phyloP scores from a whole-genome alignment of 2,329 filamentous ascomycete genomes.

The Apiospora marii region DNA sequence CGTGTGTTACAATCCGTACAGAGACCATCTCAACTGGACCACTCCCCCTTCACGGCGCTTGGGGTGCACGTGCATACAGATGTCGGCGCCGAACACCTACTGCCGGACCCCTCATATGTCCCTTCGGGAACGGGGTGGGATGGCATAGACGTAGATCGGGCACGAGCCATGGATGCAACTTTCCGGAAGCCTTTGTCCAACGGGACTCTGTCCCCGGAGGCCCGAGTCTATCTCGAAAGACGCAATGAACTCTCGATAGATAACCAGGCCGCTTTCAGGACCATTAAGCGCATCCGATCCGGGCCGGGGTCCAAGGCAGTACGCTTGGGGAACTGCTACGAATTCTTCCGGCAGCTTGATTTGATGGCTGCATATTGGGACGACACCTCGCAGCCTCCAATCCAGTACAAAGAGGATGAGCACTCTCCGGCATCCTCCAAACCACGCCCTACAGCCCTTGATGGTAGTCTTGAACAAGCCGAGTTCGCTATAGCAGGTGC shows the following conservation, averaged over 20 bases:
- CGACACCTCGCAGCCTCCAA: slow-evolving; percentile 57
- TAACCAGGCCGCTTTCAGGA: slow-evolving; percentile 68
- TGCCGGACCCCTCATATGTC: slow-evolving; percentile 61
- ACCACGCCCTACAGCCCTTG: slow-evolving; percentile 28
- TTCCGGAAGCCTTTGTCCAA: slow-evolving; percentile 60
- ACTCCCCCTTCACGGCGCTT: slow-evolving; percentile 63
- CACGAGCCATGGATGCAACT: slow-evolving; percentile 55
- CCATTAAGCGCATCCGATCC: slow-evolving; percentile 64
- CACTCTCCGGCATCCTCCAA: not conserved
- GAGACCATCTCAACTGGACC: slow-evolving; percentile 57
- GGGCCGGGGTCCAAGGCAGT: slow-evolving; percentile 60
- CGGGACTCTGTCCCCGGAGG: slow-evolving; percentile 63
- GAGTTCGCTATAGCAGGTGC: slow-evolving; percentile 29
- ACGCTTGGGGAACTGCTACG: slow-evolving; percentile 69
- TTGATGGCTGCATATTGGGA: slow-evolving; percentile 67
- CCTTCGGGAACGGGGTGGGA: slow-evolving; percentile 64
- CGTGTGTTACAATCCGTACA: slow-evolving; percentile 61
- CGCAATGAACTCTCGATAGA: slow-evolving; percentile 62
- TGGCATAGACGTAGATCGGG: slow-evolving; percentile 56
- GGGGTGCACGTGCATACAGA: slow-evolving; percentile 63
- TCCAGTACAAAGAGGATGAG: slow-evolving; percentile 28
- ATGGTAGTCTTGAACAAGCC: slow-evolving; percentile 33
- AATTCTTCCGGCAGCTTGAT: slow-evolving; percentile 71
- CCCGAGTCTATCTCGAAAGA: slow-evolving; percentile 65
- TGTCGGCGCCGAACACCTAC: slow-evolving; percentile 54